Base-by-base conservation (phyloP, 768 basidiomycete species). In the Mycena rosella region DNA sequence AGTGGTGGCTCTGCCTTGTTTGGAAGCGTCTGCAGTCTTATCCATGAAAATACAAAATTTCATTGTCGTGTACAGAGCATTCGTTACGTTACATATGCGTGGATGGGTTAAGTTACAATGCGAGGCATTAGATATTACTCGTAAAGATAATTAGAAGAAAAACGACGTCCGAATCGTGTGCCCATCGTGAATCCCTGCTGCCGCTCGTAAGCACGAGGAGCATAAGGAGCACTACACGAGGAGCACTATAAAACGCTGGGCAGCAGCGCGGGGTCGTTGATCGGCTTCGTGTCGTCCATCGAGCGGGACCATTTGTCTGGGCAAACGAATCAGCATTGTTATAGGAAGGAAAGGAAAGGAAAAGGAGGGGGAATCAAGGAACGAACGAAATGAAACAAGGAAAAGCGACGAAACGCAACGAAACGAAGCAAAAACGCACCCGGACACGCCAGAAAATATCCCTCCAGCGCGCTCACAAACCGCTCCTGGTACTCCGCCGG, bases 401-500 rank as follows among this genome's bases (percentile, higher is more conserved):
- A n/a, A n/a, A n/a, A n/a, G n/a, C n/a, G n/a, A n/a, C n/a, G n/a
- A n/a, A n/a, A n/a, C n/a, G n/a, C n/a, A n/a, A n/a, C n/a, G n/a
- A n/a, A n/a, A n/a, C n/a, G n/a, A n/a, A n/a, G n/a, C n/a, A n/a
- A 48, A 24, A 55, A 72, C 78, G 38, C 59, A 91, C 91, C 92
- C 70, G 91, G 92, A 78, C 91, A 93, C 32, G 90, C 89, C 18
- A 92, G 74, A 74, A 94, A 94, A 76, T 95, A 95, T 13, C 86
- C 82, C 57, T 92, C 89, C 65, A 95, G 80, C 5, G 93, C 88
- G 60, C 78, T 87, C 53, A 92, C 85, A 71, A 95, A 94, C 0
- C 93, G 85, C 45, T 93, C 89, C 57, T 91, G 88, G 74, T 95
- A 95, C 75, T 94, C 92, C 5, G 86, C 81, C 3, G 93, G 93